Evolutionary conservation across 345 rosid species (phyloP).

Genomic region (Hirschfeldia incana): DNA sequence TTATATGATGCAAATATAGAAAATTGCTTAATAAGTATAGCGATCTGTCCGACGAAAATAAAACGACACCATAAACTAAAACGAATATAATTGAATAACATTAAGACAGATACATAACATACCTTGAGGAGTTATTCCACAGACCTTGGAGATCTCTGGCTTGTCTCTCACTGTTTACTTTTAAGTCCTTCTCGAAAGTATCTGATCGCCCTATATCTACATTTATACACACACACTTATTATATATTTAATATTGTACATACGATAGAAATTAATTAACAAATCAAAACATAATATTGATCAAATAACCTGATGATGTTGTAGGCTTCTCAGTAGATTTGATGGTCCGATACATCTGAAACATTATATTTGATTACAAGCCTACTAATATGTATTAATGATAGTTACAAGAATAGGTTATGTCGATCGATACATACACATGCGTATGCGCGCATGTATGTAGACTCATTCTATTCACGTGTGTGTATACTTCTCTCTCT

Average conservation of each 20-base stretch:
- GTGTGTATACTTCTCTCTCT: constrained; percentile 10
- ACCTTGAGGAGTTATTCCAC: constrained; percentile 43
- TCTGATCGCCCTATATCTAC: constrained; percentile 63
- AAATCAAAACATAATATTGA: not conserved
- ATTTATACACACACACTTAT: not conserved
- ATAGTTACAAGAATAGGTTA: constrained; percentile 6
- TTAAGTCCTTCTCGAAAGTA: constrained; percentile 69
- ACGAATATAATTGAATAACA: not conserved
- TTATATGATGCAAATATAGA: constrained; percentile 13
- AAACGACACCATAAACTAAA: not conserved
- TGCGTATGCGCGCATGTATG: not conserved
- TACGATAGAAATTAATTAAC: not conserved
- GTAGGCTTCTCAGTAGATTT: constrained; percentile 40
- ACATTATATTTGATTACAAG: constrained; percentile 20
- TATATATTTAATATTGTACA: not conserved
- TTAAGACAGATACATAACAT: constrained; percentile 23
- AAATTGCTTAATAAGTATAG: constrained; percentile 23
- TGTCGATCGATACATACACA: not conserved
- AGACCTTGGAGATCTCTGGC: constrained; percentile 26
- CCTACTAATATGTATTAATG: not conserved
- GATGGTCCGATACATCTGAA: constrained; percentile 47
- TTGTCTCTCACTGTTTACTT: constrained; percentile 43
- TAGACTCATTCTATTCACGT: constrained; percentile 33
- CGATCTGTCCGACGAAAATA: constrained; percentile 8
- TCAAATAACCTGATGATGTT: constrained; percentile 39